These are phyloP conservation scores for Penicillium fimorum DNA, from an alignment of 495 filamentous ascomycete species.

Conservation along the genomic window DNA sequence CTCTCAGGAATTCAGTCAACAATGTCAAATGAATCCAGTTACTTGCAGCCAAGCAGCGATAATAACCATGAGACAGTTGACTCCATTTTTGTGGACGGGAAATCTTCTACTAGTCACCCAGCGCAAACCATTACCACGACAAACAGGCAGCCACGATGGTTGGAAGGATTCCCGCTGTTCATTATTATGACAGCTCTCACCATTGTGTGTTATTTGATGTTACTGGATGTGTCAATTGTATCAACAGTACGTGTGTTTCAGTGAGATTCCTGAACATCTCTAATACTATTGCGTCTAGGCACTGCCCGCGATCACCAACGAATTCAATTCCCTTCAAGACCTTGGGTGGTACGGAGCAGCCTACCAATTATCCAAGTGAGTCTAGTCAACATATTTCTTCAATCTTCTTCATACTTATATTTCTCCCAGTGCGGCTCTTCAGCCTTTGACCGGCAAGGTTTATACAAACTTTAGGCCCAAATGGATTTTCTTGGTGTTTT, in stretches of 20 bases:
- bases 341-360: slow-evolving; percentile 41
- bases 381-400: not conserved
- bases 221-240: slow-evolving; percentile 53
- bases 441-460: slow-evolving; percentile 37
- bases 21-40: no score
- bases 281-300: slow-evolving; percentile 19
- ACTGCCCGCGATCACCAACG: slow-evolving; percentile 28
- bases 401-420: not conserved
- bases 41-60: no score
- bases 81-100: no score
- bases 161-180: no score
- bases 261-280: no score
- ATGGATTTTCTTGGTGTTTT: slow-evolving; percentile 26
- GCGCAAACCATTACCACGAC: no score
- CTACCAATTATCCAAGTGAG: slow-evolving; percentile 29
- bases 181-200: slow-evolving; percentile 17
- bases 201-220: slow-evolving; percentile 44
- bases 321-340: slow-evolving; percentile 33
- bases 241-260: slow-evolving; percentile 35
- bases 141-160: no score
- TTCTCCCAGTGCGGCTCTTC: slow-evolving; percentile 27
- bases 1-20: no score
- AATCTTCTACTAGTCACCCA: no score
- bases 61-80: no score
- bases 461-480: slow-evolving; percentile 36